Percentiles rank a stretch among this genome's conserved stretches.
Evolutionary conservation across 2,329 filamentous ascomycete species (phyloP).

Genomic region (Hymenoscyphus scutula): DNA sequence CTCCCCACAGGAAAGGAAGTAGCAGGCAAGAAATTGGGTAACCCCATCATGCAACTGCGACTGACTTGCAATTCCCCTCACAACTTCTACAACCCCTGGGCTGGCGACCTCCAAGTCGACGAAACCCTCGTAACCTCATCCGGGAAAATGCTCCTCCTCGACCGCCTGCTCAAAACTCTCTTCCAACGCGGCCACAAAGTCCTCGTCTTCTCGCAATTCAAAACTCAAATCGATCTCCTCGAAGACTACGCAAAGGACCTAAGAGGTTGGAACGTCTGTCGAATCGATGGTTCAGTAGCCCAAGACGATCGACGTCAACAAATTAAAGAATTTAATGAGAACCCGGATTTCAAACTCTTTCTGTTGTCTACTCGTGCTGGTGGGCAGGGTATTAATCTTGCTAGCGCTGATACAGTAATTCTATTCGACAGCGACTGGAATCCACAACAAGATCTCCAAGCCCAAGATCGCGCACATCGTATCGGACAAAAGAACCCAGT

Average conservation of each 20-base stretch:
- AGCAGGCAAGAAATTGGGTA: conserved; percentile 86
- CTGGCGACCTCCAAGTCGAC: conserved; percentile 62
- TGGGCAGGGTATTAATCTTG: conserved; percentile 92
- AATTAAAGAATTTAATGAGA: conserved; percentile 70
- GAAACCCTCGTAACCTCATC: conserved; percentile 82
- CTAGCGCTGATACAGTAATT: conserved; percentile 87
- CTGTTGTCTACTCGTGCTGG: conserved; percentile 87
- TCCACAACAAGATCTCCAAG: conserved; percentile 93
- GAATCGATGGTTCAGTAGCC: conserved; percentile 84
- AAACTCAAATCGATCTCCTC: conserved; percentile 86
- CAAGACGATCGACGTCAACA: conserved; percentile 69
- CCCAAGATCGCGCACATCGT: conserved; percentile 90
- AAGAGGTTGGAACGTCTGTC: conserved; percentile 76
- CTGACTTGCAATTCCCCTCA: conserved; percentile 91
- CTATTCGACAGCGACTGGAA: conserved; percentile 93
- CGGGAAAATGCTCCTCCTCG: conserved; percentile 93
- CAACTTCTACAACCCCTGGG: conserved; percentile 95
- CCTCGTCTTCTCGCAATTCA: conserved; percentile 95
- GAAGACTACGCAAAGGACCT: conserved; percentile 81
- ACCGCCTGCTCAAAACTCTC: conserved; percentile 75
- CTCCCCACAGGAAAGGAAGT: conserved; percentile 68
- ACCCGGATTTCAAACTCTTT: conserved; percentile 70
- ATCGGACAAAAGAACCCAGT: conserved; percentile 93
- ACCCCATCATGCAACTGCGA: conserved; percentile 87
- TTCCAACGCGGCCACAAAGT: conserved; percentile 80